phyloP scores from a whole-genome alignment of 1,284 basidiomycete genomes.

The Ceratobasidium sp. region DNA sequence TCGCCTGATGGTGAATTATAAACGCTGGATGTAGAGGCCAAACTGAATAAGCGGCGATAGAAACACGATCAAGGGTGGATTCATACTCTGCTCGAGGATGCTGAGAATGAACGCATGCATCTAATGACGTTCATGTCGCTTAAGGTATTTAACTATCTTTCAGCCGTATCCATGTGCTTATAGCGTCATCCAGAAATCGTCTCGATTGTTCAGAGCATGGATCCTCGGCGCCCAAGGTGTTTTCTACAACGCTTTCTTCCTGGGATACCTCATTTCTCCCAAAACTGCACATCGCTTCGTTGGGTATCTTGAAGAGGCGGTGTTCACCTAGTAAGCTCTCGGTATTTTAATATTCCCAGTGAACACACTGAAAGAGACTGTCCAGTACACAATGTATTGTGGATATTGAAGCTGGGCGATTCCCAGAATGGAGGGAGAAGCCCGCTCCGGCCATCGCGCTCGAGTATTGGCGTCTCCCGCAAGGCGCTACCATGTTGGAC shows the following conservation, averaged over 20 bases:
- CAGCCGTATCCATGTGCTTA: slow-evolving; percentile 84
- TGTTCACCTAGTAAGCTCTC: slow-evolving; percentile 79
- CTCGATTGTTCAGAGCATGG: slow-evolving; percentile 80
- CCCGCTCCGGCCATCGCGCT: slow-evolving; percentile 93
- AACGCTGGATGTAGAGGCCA: too few relatives aligned
- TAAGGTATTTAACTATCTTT: slow-evolving; percentile 53
- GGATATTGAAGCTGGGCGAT: slow-evolving; percentile 85
- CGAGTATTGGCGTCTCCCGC: slow-evolving; percentile 85
- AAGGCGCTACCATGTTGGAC: slow-evolving; percentile 61
- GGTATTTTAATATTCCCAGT: too few relatives aligned
- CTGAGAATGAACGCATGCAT: slow-evolving; percentile 97
- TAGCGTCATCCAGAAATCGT: slow-evolving; percentile 75
- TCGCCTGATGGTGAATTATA: slow-evolving; percentile 76
- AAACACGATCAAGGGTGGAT: slow-evolving; percentile 91
- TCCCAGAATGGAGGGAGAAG: slow-evolving; percentile 85
- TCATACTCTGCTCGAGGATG: slow-evolving; percentile 87
- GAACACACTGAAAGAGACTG: too few relatives aligned
- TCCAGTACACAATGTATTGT: slow-evolving; percentile 81
- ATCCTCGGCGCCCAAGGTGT: slow-evolving; percentile 88
- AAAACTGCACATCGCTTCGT: slow-evolving; percentile 93
- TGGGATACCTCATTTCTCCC: slow-evolving; percentile 69
- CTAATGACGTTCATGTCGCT: slow-evolving; percentile 67
- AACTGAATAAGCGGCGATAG: too few relatives aligned
- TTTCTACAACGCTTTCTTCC: slow-evolving; percentile 92
- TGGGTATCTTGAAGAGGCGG: slow-evolving; percentile 92